A percentile compares a stretch with the other conserved stretches of the same genome.
phyloP scores from a whole-genome alignment of 192 early-diverging fungal species.

The Mortierella hygrophila region DNA sequence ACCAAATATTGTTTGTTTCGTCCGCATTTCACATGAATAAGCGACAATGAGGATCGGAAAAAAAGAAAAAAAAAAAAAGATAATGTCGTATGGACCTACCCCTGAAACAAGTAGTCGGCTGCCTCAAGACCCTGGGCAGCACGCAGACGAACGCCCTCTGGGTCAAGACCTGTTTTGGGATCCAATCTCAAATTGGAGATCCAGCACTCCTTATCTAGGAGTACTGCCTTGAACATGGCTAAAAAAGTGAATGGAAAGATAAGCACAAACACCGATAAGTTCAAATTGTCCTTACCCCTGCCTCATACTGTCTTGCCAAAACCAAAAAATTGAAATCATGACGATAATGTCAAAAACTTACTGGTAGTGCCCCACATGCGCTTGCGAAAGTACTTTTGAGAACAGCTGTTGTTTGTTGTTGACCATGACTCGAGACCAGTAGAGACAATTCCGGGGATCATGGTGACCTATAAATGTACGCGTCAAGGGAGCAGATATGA shows the following conservation, averaged over 20 bases:
- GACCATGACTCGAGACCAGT: constrained; percentile 91
- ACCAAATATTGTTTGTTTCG: background rate
- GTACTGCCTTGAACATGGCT: constrained; percentile 87
- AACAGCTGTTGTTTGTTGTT: constrained; percentile 76
- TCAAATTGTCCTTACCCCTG: background rate
- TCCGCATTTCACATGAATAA: background rate
- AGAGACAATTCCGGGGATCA: constrained; percentile 92
- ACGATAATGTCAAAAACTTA: constrained; percentile 26
- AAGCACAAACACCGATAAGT: background rate
- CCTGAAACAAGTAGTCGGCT: constrained; percentile 91
- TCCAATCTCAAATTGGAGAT: constrained; percentile 86
- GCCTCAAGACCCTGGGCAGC: constrained; percentile 89
- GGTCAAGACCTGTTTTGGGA: constrained; percentile 86
- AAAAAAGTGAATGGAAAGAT: background rate
- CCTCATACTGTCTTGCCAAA: background rate
- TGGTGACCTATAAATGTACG: constrained; percentile 72
- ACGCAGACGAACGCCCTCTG: constrained; percentile 82
- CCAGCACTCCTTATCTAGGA: constrained; percentile 93
- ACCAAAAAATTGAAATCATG: background rate
- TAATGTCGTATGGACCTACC: constrained; percentile 58
- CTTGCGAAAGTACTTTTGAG: constrained; percentile 87
- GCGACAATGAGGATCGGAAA: background rate
- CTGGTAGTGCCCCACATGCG: constrained; percentile 87
- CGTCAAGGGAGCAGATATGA: background rate
- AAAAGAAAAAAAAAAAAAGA: background rate